Evolutionary conservation across 2,329 filamentous ascomycete genomes (phyloP), one percentile per base, ranked within the genome.

Genomic region (Pseudogymnoascus sp.): DNA sequence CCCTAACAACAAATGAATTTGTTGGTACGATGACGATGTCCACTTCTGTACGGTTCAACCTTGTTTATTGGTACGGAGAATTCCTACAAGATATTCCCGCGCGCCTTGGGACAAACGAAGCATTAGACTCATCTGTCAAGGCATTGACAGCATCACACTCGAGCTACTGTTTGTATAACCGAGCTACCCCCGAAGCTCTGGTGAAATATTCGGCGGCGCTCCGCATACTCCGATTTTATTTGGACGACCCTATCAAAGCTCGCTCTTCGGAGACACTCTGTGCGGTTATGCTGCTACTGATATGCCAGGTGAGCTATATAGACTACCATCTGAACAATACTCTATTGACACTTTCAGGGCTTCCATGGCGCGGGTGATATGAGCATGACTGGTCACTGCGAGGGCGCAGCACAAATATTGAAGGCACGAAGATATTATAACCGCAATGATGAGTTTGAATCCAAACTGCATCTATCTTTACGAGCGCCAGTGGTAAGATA

Each of bases 51-150:
- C 73, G 78, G 17, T 82, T 79, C 65, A 79, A 82, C 50, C 67
- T 83, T 6, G 71, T 72, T 44, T 57, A 57, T 33, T 78, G 77
- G 13, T 83, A 80, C 65, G 81, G 80, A 0, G 67, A 69, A 0
- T 82, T 79, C 65, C 68, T 83, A 10, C 70, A 71, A 1, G 73
- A 79, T n/a, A 69, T 83, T 0, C 81, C 81, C 0, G 68, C 68
- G 36, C 76, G 79, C 0, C 66, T 83, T 1, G 81, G 80, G 1
- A 70, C 65, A 10, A 82, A 79, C 53, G 72, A 74, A 57, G 79
- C 79, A 1, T 71, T 83, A 11, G 50, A 57, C 17, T 19, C 47
- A 13, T 3, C 47, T 13, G 50, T 57, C n/a, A 33, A 21, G n/a
- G 50, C 50, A 33, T 57, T 57, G 17, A 57, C 50, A 19, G 50